Percentiles rank a stretch among this genome's conserved stretches.
phyloP scores from a whole-genome alignment of 805 yeast species.

The Pichia californica region DNA sequence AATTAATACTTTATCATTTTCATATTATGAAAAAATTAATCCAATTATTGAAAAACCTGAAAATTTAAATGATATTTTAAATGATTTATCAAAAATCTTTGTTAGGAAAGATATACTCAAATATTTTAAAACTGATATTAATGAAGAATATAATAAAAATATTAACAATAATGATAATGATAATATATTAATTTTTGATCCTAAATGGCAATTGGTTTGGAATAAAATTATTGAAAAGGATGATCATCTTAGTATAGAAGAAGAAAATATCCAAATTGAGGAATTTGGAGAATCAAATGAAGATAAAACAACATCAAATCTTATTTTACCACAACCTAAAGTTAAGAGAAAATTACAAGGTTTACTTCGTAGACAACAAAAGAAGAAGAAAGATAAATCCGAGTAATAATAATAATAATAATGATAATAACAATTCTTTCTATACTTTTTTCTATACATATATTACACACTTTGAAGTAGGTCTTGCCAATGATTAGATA shows the following conservation, averaged over 20 bases:
- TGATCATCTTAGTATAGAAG: not conserved
- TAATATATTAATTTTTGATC: not conserved
- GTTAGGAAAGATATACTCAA: not conserved
- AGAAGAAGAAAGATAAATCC: not conserved
- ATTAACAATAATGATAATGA: not conserved
- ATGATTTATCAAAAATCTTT: not conserved
- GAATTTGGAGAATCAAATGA: not conserved
- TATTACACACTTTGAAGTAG: not conserved
- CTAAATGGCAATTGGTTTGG: not conserved
- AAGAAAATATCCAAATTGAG: not conserved
- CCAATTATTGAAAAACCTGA: not conserved
- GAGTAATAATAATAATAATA: no score
- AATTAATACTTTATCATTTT: not conserved
- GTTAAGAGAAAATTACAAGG: constrained; percentile 8
- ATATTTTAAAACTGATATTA: not conserved
- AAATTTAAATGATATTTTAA: not conserved
- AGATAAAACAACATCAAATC: not conserved
- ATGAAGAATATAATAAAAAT: not conserved
- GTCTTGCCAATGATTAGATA: constrained; percentile 17
- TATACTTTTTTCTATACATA: not conserved
- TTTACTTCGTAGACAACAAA: constrained; percentile 3
- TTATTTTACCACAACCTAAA: not conserved
- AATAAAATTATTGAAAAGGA: not conserved
- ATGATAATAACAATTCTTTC: no score
- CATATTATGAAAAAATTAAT: constrained; percentile 3